Conservation (phyloP, 2,329 filamentous ascomycete genomes). For the Sarocladiaceae sp. region DNA sequence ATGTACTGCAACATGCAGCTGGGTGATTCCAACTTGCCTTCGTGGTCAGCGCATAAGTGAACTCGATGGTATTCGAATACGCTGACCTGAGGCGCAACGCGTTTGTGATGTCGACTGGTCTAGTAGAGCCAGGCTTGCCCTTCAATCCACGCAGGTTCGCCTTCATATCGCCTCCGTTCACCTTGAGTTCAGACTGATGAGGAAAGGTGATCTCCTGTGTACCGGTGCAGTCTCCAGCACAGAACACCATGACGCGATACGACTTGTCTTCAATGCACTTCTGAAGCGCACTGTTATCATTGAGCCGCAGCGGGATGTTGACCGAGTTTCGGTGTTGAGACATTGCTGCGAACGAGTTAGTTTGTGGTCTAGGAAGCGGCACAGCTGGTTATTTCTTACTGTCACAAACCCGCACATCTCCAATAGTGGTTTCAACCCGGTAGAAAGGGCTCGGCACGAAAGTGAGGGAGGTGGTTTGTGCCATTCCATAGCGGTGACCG, state of each 20-base stretch:
- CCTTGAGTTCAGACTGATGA: conserved; percentile 85
- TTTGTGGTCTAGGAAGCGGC: not conserved
- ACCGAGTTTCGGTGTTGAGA: conserved; percentile 33
- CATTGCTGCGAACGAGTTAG: conserved; percentile 46
- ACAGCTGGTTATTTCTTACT: not conserved
- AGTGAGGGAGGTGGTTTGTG: conserved; percentile 13
- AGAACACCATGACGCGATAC: conserved; percentile 78
- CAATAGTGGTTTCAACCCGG: conserved; percentile 60
- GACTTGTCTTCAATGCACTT: conserved; percentile 57
- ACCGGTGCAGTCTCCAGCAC: conserved; percentile 60
- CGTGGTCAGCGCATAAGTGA: conserved; percentile 88
- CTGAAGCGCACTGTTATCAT: conserved; percentile 48
- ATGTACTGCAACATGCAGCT: not conserved
- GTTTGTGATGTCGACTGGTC: conserved; percentile 85
- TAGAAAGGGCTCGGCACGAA: conserved; percentile 85
- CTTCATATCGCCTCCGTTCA: conserved; percentile 84
- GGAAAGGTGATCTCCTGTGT: conserved; percentile 82
- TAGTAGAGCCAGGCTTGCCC: conserved; percentile 91
- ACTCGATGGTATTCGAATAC: conserved; percentile 73
- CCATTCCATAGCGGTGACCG: conserved; percentile 3
- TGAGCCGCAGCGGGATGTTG: conserved; percentile 32
- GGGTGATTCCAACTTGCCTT: conserved; percentile 58
- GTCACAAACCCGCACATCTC: conserved; percentile 23
- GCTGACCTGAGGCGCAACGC: conserved; percentile 65
- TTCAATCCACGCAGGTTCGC: conserved; percentile 93